A percentile compares a stretch with the other conserved stretches of the same genome.
These are phyloP conservation scores for Aureobasidium musti DNA, from an alignment of 2,329 filamentous ascomycete species.

Conservation along the genomic window DNA sequence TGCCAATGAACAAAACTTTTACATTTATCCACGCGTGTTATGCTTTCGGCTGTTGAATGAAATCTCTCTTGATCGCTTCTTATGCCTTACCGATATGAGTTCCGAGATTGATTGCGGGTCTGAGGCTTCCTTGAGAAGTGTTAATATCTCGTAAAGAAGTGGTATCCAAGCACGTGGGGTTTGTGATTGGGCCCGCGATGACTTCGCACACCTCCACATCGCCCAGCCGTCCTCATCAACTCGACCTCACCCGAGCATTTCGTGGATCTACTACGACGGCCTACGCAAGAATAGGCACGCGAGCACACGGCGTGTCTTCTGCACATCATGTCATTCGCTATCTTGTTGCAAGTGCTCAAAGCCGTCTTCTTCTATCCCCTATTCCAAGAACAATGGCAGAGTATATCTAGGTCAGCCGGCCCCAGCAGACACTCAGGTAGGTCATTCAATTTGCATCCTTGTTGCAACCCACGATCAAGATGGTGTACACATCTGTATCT, in stretches of 20 bases:
- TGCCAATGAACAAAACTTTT: neutral
- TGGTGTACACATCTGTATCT: constrained; percentile 1
- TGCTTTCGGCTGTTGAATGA: neutral
- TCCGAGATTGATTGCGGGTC: constrained; percentile 5
- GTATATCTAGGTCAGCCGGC: constrained; percentile 10
- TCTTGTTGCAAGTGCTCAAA: neutral
- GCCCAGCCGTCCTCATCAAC: neutral
- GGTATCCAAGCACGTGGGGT: constrained; percentile 12
- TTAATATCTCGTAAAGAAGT: constrained; percentile 2
- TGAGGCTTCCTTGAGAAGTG: neutral
- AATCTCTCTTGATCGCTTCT: neutral
- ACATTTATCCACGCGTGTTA: neutral
- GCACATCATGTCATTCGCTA: constrained; percentile 26
- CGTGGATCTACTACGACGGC: neutral
- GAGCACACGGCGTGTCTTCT: constrained; percentile 11
- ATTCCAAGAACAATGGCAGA: neutral
- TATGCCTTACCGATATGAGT: neutral
- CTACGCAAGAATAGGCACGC: constrained; percentile 20
- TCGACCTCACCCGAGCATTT: constrained; percentile 3
- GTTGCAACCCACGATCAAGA: neutral
- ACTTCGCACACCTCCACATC: neutral
- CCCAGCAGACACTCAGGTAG: neutral
- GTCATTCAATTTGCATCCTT: neutral
- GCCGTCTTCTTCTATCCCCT: neutral
- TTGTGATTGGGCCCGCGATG: constrained; percentile 16